Base-by-base conservation (phyloP, 331 rosid genomes). In the Quercus phellos region DNA sequence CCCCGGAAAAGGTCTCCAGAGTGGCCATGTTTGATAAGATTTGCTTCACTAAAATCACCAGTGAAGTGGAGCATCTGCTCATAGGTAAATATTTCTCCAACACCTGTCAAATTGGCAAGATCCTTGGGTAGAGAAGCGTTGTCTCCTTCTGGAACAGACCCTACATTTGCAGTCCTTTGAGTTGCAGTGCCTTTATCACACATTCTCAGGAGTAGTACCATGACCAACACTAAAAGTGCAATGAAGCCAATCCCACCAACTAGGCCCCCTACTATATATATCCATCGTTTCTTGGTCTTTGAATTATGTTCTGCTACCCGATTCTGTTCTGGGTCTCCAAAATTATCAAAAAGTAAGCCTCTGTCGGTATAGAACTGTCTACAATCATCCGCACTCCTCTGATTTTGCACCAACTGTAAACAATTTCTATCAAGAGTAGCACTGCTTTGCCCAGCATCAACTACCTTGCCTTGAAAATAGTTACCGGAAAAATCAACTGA, bases 1-100 rank as follows among this genome's bases (percentile, higher is more conserved):
- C 97, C 99, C 38, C 46, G 73, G 76, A 82, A 95, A 29, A 95
- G 79, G 80, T 87, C 94, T 79, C 99, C 99, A 50, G 99, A 93
- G 79, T 89, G 99, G 70, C 99, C 99, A 6, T 84, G 93, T 77
- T 90, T 93, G 75, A 95, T 80, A 61, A 93, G 78, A 86, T 84
- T 95, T 60, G 84, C 69, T 76, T 95, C 93, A 74, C 86, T 83
- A 82, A 93, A 91, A 84, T 89, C 87, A 30, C 83, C 77, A 9
- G 97, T 90, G 55, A 80, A 70, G 9, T 70, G 89, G 69, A 89
- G 84, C 43, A 95, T 73, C 88, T 95, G 93, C 80, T 86, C 92
- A 61, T 86, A 90, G 21, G 87, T 80, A 84, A 86, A 91, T 71
- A 87, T 81, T 68, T 91, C 94, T 19, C 92, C 97, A 17, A 82